phyloP scores from a whole-genome alignment of 805 yeast species.

The Candida mattraensis region DNA sequence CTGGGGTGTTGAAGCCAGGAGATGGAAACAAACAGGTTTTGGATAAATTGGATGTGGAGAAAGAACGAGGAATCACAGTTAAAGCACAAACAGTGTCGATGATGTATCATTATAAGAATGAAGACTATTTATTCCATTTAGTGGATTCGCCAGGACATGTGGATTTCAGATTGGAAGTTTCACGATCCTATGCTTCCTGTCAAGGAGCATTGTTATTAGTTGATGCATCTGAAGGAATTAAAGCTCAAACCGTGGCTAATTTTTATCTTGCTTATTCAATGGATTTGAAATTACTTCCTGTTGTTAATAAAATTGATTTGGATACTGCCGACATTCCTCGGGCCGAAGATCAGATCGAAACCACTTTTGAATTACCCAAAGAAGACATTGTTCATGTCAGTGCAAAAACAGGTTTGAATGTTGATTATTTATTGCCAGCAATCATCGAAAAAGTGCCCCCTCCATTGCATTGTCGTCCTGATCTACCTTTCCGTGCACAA shows the following conservation, averaged over 20 bases:
- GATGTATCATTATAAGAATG: slow-evolving; percentile 68
- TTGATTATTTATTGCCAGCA: slow-evolving; percentile 75
- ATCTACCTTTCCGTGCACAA: slow-evolving; percentile 64
- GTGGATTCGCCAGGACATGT: slow-evolving; percentile 99
- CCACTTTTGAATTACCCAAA: slow-evolving; percentile 74
- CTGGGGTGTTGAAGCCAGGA: slow-evolving; percentile 83
- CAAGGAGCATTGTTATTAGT: slow-evolving; percentile 89
- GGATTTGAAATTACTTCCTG: slow-evolving; percentile 80
- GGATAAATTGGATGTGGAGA: slow-evolving; percentile 89
- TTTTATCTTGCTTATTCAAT: slow-evolving; percentile 86
- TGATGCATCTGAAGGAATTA: slow-evolving; percentile 96
- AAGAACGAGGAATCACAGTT: slow-evolving; percentile 95
- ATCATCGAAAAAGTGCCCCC: slow-evolving; percentile 78
- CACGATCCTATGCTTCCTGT: slow-evolving; percentile 92
- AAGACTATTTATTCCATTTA: slow-evolving; percentile 81
- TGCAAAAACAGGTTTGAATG: slow-evolving; percentile 88
- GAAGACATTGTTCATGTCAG: slow-evolving; percentile 81
- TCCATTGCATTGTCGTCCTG: slow-evolving; percentile 42
- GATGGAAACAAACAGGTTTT: slow-evolving; percentile 72
- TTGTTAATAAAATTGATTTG: slow-evolving; percentile 87
- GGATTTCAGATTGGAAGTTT: slow-evolving; percentile 91
- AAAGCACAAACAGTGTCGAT: slow-evolving; percentile 96
- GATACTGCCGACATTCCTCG: slow-evolving; percentile 81
- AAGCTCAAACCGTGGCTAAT: slow-evolving; percentile 98
- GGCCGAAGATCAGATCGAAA: slow-evolving; percentile 82